Base-by-base conservation (phyloP, 345 rosid genomes). In the Linum tenue region DNA sequence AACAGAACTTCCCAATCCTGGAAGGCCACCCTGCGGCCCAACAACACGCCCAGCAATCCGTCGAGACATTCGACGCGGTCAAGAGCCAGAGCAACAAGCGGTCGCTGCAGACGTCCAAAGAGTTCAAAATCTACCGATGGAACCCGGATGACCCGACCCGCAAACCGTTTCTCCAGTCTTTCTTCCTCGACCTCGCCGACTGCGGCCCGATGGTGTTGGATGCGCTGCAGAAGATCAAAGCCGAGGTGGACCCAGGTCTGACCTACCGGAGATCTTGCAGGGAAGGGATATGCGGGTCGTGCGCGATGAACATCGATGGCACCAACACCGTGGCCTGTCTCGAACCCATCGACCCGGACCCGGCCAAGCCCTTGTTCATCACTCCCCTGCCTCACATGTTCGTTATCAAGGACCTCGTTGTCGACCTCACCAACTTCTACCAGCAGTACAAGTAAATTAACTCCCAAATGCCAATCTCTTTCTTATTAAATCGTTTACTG, bases 201-300 rank as follows among this genome's bases (percentile, higher is more conserved):
- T 84, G 92, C 44, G 87, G 92, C 4, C 88, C 86, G 3, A 81
- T 84, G 86, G 70, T 69, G 39, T 75, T 91, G 82, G 89, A 80
- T 74, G 88, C 76, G 22, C 65, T 83, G 7, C 89, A 81, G 64
- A 88, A 88, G 76, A 83, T 86, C 31, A 88, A 85, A 73, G 88
- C 79, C n/a, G 86, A 86, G 71, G 81, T 78, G 1, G 91, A 85
- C 68, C 64, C 85, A 36, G 81, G 80, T 67, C 66, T 90, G 78
- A 77, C 73, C 73, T 83, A 83, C 12, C 72, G 87, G 55, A 82
- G 90, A 69, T 86, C 89, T 37, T 83, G 95, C 35, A 76, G 91
- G 70, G 89, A 86, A 80, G 97, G 92, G 50, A 84, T 86, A 63
- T 83, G 91, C 55, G 92, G 97, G 55, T 90, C 89, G 5, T 83